Base-by-base conservation (phyloP, 2,329 filamentous ascomycete species). In the Ophiostoma quercus region DNA sequence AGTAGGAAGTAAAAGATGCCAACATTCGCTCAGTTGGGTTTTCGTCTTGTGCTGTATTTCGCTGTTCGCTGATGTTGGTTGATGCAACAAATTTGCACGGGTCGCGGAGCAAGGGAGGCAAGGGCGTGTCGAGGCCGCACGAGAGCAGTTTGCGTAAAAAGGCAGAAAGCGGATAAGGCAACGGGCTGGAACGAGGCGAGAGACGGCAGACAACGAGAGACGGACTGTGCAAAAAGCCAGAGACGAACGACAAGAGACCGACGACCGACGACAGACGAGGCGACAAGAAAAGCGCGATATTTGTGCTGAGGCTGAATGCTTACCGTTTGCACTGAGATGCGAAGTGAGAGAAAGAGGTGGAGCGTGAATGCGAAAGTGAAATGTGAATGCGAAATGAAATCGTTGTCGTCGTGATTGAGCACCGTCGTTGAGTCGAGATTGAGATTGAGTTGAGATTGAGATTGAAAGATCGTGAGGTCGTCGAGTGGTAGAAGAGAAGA, bases 61-160 rank as follows among this genome's bases (percentile, higher is more conserved):
- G 43, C 16, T 6, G 43, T 47, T 16, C 19, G 41, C 12, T 5
- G 41, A 14, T 16, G 41, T 43, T 43, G 5, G 5, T n/a, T 16
- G 43, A 47, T 7, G 19, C 6, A 19, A 47, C 19, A 7, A 19
- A 47, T 47, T 57, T 57, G 51, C n/a, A 25, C 9, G 51, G n/a
- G 51, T 57, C 51, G 51, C n/a, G n/a, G 51, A 57, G 51, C 51
- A 57, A 57, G 51, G 47, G 51, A 57, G 43, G 16, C 43, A 47
- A 47, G 43, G 43, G 43, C 43, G 43, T n/a, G 19, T 47, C 16
- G 16, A 47, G 43, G 16, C 16, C 16, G 43, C 16, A 47, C 16
- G 43, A 19, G 43, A 19, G 43, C 16, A 47, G 14, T 47, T n/a
- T n/a, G 43, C 43, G 34, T 34, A 8, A 34, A 34, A 34, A 34